Evolutionary conservation across 352 stramenopile genomes (phyloP), one percentile per base, ranked within the genome.

Genomic region (Heterotrichella gracilis): DNA sequence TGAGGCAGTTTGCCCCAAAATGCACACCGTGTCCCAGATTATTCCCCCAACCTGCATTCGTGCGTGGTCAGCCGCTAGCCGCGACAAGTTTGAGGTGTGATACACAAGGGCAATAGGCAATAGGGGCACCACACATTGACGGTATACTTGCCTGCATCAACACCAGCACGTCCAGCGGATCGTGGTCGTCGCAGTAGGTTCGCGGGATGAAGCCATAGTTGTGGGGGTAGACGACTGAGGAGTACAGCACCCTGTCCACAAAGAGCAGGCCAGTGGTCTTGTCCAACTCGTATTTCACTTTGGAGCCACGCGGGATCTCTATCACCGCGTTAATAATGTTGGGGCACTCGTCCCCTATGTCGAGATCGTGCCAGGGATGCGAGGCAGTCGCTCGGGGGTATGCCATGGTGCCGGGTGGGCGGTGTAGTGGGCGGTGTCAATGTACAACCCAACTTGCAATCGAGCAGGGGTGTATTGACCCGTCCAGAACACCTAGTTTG

Each of bases 271-370:
- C 32, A n/a, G 9, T 53, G 32, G 9, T n/a, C n/a, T 53, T 53
- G n/a, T 53, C 32, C n/a, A 53, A 53, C n/a, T 53, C 32, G n/a
- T 53, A 53, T 53, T 53, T 53, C n/a, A n/a, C 32, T 53, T n/a
- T 53, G 9, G 32, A 17, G n/a, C 32, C 32, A 17, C n/a, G 9
- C n/a, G 32, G 32, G 9, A 53, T 53, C n/a, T 53, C 32, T 17
- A 53, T 53, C n/a, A 53, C n/a, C 9, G 9, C 32, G n/a, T 53
- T 53, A 17, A 53, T n/a, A 53, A 53, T 17, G n/a, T 53, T n/a
- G 9, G 32, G 32, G 9, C 9, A 53, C 9, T 53, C n/a, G n/a
- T 53, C n/a, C 32, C 32, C 32, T 53, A n/a, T n/a, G 9, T 9
- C 9, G n/a, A 53, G 9, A 53, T 53, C 9, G 32, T 53, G 32